These are phyloP conservation scores for Dendrothele bispora DNA, from an alignment of 768 basidiomycete genomes.

Conservation along the genomic window DNA sequence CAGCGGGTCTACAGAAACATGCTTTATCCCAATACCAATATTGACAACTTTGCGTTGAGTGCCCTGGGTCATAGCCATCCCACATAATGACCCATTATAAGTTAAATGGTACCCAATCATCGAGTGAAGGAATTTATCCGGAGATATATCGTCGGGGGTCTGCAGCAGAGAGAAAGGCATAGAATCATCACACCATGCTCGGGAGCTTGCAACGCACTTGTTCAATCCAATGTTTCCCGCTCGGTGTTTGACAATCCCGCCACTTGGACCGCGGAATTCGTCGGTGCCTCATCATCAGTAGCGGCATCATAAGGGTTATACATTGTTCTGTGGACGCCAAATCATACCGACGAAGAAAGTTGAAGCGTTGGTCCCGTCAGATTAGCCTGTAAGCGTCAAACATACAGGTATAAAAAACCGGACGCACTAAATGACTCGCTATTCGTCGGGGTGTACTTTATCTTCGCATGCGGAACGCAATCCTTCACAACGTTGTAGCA, in stretches of 20 bases:
- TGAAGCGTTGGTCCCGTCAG: not conserved
- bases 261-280: constrained; percentile 76
- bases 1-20: constrained; percentile 60
- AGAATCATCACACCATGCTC: too few relatives aligned
- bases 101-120: constrained; percentile 82
- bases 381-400: not conserved
- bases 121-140: constrained; percentile 64
- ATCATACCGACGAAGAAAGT: too few relatives aligned
- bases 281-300: constrained; percentile 85
- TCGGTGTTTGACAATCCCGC: constrained; percentile 59
- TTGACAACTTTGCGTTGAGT: constrained; percentile 73
- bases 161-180: too few relatives aligned
- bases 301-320: constrained; percentile 72
- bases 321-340: constrained; percentile 58
- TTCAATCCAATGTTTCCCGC: constrained; percentile 83
- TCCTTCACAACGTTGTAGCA: constrained; percentile 60
- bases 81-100: constrained; percentile 66
- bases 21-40: constrained; percentile 79
- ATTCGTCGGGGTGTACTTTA: constrained; percentile 54
- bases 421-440: constrained; percentile 69
- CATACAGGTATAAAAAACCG: not conserved
- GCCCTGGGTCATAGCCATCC: constrained; percentile 88
- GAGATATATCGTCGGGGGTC: constrained; percentile 60
- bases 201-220: constrained; percentile 56
- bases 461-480: constrained; percentile 58